Base-by-base conservation (phyloP, 1,284 basidiomycete species). In the Ustilago bromivora region DNA sequence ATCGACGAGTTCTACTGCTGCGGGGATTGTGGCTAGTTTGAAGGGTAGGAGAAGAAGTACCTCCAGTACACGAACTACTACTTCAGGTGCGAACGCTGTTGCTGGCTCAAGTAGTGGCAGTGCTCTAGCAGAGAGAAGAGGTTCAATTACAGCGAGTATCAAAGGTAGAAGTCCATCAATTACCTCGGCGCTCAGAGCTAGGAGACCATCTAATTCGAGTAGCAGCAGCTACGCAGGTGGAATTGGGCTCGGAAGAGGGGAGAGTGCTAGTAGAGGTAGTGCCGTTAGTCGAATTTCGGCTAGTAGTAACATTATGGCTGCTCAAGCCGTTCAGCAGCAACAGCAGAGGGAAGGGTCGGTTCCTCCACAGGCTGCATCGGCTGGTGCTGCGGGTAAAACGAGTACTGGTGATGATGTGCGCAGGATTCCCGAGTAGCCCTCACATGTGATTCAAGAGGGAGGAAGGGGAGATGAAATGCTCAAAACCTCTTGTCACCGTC, bases 141-240 rank as follows among this genome's bases (percentile, higher is more conserved):
- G 23, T 1, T 54, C 41, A 4, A 72, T 77, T 43, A 69, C 70
- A 0, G 75, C 75, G 6, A 57, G 75, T 13, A 72, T 77, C 31
- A 61, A 72, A 41, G 70, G 70, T 2, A 40, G 75, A 17, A 57
- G 52, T 10, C 75, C 75, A 12, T 54, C 46, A 8, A 73, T 77
- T 28, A 47, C 38, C 2, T 70, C 66, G 0, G 62, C 60, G 11
- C n/a, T 72, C 1, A 51, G 75, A 9, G 75, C 66, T 2, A 46
- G 75, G 13, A 28, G 73, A 31, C 35, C 58, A 34, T 52, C 36
- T 17, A 55, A 41, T 13, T 69, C 66, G 13, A 60, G 52, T 7
- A 47, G 17, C 17, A 52, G 17, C 12, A 51, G 41, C 4, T 72
- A 64, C 35, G 23, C 35, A 5, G 75, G 75, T 32, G 75, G 75